Base-by-base conservation (phyloP, 2,329 filamentous ascomycete genomes). In the Aspergillus transmontanensis region DNA sequence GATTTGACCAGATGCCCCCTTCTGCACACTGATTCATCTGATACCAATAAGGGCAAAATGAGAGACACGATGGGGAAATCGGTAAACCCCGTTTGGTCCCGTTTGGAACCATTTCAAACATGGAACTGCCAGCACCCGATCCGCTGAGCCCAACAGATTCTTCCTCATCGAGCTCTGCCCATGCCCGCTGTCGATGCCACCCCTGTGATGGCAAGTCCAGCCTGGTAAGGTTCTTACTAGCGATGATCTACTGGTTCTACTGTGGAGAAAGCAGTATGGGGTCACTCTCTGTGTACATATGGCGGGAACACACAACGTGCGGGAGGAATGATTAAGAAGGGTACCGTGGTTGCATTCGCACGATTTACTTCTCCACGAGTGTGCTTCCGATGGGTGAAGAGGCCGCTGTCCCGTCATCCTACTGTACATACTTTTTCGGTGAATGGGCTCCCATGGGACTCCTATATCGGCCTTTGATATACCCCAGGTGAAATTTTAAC, bases 81-180 rank as follows among this genome's bases (percentile, higher is more conserved):
- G 32, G 51, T 55, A 39, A 55, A 39, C 30, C 51, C 51, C 32
- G 51, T 55, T 55, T 55, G 51, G 51, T 55, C n/a, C 43, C 23
- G 45, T 59, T 26, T 41, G 16, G 34, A 28, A 34, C 26, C 53
- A 41, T 28, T 54, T 34, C 61, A 61, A 66, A 64, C 64, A 60
- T 60, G 46, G 57, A 54, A 53, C 64, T 64, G 64, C 57, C 51
- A 46, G 61, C 48, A 61, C 57, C 64, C 58, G 61, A 61, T 43
- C 60, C 60, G 23, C 50, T 39, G 36, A 30, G n/a, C 39, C 16
- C 36, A 57, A 46, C 16, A 28, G 34, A 34, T 23, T 5, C 36
- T 39, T 14, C 21, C 51, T 19, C 28, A n/a, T 51, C 16, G 9
- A 30, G 26, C 48, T 32, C 48, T 51, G 4, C 28, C 28, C 16